Conservation (phyloP, 345 rosid species). For the Odontarrhena argentea region DNA sequence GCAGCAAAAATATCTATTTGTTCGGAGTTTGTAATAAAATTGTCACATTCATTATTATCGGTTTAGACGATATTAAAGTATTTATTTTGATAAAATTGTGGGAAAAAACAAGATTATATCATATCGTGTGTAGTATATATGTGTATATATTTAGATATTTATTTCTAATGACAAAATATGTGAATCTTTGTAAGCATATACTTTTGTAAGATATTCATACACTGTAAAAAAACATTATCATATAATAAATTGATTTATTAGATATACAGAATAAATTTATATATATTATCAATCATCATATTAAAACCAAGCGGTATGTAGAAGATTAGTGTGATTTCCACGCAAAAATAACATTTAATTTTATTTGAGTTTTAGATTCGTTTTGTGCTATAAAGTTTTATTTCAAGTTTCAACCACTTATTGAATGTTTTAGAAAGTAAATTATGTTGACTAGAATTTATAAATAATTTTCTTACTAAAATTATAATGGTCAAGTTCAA, state of each 20-base stretch:
- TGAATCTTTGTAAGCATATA: background rate
- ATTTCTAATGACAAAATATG: background rate
- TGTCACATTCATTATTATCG: background rate
- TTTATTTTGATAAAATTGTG: background rate
- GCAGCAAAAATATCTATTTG: background rate
- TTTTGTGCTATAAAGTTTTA: background rate
- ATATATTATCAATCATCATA: too few relatives aligned
- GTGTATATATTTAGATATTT: background rate
- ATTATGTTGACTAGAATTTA: background rate
- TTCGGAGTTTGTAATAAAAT: slow-evolving; percentile 4
- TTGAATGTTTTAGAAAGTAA: background rate
- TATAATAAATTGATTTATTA: background rate
- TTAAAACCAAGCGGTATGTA: too few relatives aligned
- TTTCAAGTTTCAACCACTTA: background rate
- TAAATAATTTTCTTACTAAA: background rate
- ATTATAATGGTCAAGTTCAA: background rate
- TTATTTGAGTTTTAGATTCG: background rate
- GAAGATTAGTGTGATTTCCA: too few relatives aligned
- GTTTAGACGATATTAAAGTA: background rate
- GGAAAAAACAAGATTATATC: background rate
- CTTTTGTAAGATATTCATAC: background rate
- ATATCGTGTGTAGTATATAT: background rate
- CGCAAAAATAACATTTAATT: too few relatives aligned
- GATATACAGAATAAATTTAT: background rate
- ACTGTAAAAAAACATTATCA: background rate